Evolutionary conservation across 306 rosid genomes (phyloP).

Genomic region (Potentilla sterilis): DNA sequence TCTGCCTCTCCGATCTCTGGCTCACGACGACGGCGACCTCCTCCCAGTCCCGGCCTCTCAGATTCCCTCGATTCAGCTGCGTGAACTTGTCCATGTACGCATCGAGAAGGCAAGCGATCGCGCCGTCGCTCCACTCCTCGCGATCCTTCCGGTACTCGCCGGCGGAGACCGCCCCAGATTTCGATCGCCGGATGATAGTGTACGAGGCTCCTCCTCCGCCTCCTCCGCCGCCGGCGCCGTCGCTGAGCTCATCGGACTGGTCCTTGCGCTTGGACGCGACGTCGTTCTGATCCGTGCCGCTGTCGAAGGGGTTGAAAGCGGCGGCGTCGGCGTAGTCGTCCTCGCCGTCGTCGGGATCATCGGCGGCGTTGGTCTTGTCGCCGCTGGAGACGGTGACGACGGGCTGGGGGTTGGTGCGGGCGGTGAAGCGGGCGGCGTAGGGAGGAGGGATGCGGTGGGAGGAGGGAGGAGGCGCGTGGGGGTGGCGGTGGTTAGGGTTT

Average conservation of each 20-base stretch:
- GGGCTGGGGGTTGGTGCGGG: slow-evolving; percentile 39
- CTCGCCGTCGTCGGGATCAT: slow-evolving; percentile 44
- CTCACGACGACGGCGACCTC: slow-evolving; percentile 86
- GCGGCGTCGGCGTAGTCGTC: slow-evolving; percentile 43
- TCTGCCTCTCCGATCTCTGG: slow-evolving; percentile 71
- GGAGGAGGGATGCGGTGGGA: slow-evolving; percentile 53
- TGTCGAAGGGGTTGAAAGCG: slow-evolving; percentile 52
- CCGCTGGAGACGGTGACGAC: neutral
- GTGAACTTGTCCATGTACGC: slow-evolving; percentile 91
- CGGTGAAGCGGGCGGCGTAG: slow-evolving; percentile 52
- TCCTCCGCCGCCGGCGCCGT: slow-evolving; percentile 21
- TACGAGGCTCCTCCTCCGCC: slow-evolving; percentile 46
- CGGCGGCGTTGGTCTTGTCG: slow-evolving; percentile 30
- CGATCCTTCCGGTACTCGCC: slow-evolving; percentile 87
- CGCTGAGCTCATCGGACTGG: slow-evolving; percentile 59
- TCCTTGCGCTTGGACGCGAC: slow-evolving; percentile 61
- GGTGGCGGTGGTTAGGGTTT: slow-evolving; percentile 25
- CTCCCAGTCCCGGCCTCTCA: slow-evolving; percentile 95
- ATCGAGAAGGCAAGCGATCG: slow-evolving; percentile 77
- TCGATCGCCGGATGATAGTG: slow-evolving; percentile 42
- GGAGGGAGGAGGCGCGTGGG: slow-evolving; percentile 27
- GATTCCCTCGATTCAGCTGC: slow-evolving; percentile 87
- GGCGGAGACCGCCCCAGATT: slow-evolving; percentile 29
- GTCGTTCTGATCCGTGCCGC: slow-evolving; percentile 44
- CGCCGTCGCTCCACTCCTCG: slow-evolving; percentile 97